Conservation (phyloP, 805 yeast genomes). For the Saccharomyces jurei region DNA sequence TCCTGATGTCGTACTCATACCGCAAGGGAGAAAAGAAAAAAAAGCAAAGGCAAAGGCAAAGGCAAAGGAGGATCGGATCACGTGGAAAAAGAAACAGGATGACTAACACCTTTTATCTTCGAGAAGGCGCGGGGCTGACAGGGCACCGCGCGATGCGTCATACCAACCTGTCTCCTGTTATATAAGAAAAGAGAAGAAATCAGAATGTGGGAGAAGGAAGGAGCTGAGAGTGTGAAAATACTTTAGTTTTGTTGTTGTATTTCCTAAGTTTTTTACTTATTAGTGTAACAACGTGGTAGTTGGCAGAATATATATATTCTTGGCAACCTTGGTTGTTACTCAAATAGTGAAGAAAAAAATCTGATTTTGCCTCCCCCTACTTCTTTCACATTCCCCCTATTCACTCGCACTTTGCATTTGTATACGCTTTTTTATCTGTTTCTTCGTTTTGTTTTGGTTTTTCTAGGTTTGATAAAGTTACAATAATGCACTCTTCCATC, state of each 20-base stretch:
- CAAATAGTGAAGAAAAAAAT: background rate
- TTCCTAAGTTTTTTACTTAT: background rate
- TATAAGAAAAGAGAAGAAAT: background rate
- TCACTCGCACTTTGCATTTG: background rate
- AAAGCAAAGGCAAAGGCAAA: too few relatives aligned
- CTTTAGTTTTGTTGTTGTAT: background rate
- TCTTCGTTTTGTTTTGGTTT: background rate
- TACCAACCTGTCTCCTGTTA: background rate
- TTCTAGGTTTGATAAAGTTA: background rate
- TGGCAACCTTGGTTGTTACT: background rate
- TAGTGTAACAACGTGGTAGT: background rate
- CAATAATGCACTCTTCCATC: background rate
- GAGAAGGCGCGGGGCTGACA: background rate
- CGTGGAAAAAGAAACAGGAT: background rate
- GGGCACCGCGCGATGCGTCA: background rate
- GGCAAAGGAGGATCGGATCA: too few relatives aligned
- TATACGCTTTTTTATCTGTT: background rate
- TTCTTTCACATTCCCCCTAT: background rate
- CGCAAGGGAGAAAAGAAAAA: background rate
- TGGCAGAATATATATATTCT: background rate
- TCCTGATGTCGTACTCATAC: background rate
- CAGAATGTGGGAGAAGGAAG: background rate
- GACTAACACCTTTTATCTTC: background rate
- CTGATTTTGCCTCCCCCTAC: background rate
- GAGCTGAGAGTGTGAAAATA: background rate